Evolutionary conservation across 306 rosid species (phyloP).

Genomic region (Oemleria cerasiformis): DNA sequence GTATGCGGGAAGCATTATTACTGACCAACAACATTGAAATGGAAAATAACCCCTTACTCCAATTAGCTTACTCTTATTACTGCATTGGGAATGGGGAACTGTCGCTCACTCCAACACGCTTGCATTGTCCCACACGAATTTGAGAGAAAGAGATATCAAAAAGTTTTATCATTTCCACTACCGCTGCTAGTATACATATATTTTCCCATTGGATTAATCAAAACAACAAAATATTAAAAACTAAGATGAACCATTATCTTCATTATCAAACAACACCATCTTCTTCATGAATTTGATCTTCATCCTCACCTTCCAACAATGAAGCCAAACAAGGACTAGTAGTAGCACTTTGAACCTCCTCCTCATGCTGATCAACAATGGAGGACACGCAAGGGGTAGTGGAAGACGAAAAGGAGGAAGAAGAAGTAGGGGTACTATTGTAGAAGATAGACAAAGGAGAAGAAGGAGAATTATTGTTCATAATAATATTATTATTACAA

Average conservation of each 20-base stretch:
- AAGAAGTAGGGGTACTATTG: conserved; percentile 26
- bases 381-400: conserved; percentile 38
- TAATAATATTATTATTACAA: background rate
- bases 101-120: background rate
- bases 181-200: conserved; percentile 22
- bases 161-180: conserved; percentile 7
- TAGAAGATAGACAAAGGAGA: conserved; percentile 37
- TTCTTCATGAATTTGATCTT: conserved; percentile 31
- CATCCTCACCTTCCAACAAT: conserved; percentile 38
- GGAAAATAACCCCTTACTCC: background rate
- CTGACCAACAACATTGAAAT: background rate
- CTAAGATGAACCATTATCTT: conserved; percentile 29
- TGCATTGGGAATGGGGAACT: background rate
- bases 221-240: background rate
- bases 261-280: background rate
- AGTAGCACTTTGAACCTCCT: conserved; percentile 20
- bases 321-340: conserved; percentile 44
- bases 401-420: conserved; percentile 33
- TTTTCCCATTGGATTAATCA: conserved; percentile 12
- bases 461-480: conserved; percentile 22
- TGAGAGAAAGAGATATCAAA: background rate
- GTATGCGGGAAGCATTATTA: background rate
- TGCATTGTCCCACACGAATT: background rate
- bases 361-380: conserved; percentile 29
- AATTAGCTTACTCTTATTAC: background rate